Evolutionary conservation across 305 asterid genomes (phyloP).

Genomic region (Euphrasia arctica): DNA sequence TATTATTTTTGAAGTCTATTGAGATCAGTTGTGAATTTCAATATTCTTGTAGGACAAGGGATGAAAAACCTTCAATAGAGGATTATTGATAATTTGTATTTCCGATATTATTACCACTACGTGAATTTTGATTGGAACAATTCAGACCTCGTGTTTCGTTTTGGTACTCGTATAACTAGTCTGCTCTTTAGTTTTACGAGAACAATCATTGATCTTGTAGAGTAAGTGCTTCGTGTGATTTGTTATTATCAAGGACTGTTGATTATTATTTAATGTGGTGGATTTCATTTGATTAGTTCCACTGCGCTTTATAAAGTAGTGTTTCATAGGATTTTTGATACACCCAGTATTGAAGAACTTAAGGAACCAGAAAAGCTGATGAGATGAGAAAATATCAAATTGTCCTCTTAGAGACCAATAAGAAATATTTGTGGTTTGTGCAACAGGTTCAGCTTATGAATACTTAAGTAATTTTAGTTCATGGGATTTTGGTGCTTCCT

Average conservation of each 20-base stretch:
- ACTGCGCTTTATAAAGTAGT: constrained; percentile 1
- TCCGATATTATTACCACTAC: neutral
- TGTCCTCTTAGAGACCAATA: neutral
- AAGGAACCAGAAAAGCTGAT: too few species aligned
- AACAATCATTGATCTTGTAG: neutral
- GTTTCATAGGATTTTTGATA: neutral
- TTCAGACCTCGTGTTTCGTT: neutral
- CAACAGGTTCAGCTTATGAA: neutral
- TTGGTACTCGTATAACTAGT: neutral
- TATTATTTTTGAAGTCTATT: too few species aligned
- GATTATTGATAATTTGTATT: neutral
- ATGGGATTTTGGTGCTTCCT: too few species aligned
- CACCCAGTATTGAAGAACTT: neutral
- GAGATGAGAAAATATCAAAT: neutral
- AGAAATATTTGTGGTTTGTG: neutral
- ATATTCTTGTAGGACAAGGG: constrained; percentile 3
- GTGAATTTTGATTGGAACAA: neutral
- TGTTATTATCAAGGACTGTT: constrained; percentile 13
- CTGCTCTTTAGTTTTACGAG: neutral
- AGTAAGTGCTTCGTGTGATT: neutral
- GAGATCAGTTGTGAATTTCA: neutral
- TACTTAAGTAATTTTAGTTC: too few species aligned
- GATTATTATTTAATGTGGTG: constrained; percentile 3
- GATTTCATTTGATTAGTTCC: neutral
- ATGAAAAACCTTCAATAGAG: constrained; percentile 7